Evolutionary conservation across 352 stramenopile species (phyloP).

Genomic region (Phytophthora quininea): DNA sequence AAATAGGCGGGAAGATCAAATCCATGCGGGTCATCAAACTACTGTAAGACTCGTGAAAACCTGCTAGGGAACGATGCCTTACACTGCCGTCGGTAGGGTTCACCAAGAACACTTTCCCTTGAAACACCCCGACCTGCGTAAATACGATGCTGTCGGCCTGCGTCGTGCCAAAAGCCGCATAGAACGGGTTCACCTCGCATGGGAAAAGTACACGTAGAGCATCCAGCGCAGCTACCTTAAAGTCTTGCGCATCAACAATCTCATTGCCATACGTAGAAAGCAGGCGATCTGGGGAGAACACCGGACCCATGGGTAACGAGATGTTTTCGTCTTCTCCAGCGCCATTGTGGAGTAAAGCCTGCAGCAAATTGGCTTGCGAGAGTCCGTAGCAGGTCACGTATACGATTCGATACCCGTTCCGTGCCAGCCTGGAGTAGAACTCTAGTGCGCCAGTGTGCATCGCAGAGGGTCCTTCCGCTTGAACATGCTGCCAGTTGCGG

Average conservation of each 20-base stretch:
- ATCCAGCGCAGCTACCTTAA: slow-evolving; percentile 72
- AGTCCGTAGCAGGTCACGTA: slow-evolving; percentile 80
- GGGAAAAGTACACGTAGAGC: slow-evolving; percentile 74
- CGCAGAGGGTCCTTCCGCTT: slow-evolving; percentile 40
- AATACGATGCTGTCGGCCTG: slow-evolving; percentile 63
- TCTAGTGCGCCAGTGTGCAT: slow-evolving; percentile 72
- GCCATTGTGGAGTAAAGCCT: slow-evolving; percentile 38
- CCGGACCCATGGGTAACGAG: slow-evolving; percentile 69
- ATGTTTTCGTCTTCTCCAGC: slow-evolving; percentile 21
- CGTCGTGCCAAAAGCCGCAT: slow-evolving; percentile 79
- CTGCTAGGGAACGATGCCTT: slow-evolving; percentile 64
- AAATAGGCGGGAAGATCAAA: slow-evolving; percentile 81
- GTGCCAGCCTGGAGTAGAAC: slow-evolving; percentile 72
- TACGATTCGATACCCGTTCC: slow-evolving; percentile 80
- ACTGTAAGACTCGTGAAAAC: slow-evolving; percentile 71
- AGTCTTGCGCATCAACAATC: slow-evolving; percentile 54
- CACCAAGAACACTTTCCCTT: slow-evolving; percentile 77
- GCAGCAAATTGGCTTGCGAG: slow-evolving; percentile 59
- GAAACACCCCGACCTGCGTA: slow-evolving; percentile 76
- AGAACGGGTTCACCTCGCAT: slow-evolving; percentile 81
- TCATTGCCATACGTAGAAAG: slow-evolving; percentile 51
- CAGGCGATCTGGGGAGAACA: slow-evolving; percentile 70
- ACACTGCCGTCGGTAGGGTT: slow-evolving; percentile 60
- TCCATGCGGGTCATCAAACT: slow-evolving; percentile 65
- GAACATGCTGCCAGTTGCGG: slow-evolving; percentile 53